Percentiles rank a stretch among this genome's conserved stretches.
phyloP scores from a whole-genome alignment of 805 yeast species.

The Saturnispora mendoncae region DNA sequence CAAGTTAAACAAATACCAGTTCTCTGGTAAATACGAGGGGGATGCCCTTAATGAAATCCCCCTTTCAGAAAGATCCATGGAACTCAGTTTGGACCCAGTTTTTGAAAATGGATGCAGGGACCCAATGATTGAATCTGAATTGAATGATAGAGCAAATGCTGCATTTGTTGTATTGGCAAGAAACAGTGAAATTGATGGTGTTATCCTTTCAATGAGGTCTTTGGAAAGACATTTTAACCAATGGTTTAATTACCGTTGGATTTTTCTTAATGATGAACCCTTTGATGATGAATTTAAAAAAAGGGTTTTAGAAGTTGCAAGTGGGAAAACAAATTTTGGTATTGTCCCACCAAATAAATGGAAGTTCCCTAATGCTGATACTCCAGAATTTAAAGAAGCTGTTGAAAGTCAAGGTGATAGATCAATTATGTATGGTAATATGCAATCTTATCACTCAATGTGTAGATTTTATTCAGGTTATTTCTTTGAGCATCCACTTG shows the following conservation, averaged over 20 bases:
- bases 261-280: slow-evolving; percentile 73
- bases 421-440: slow-evolving; percentile 73
- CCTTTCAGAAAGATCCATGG: slow-evolving; percentile 17
- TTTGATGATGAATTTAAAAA: slow-evolving; percentile 57
- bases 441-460: slow-evolving; percentile 86
- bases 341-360: slow-evolving; percentile 48
- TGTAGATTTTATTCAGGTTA: slow-evolving; percentile 85
- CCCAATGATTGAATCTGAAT: slow-evolving; percentile 14
- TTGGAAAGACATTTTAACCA: slow-evolving; percentile 86
- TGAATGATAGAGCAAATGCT: slow-evolving; percentile 56
- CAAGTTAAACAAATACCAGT: slow-evolving; percentile 3
- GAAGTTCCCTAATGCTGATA: slow-evolving; percentile 51
- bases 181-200: slow-evolving; percentile 73
- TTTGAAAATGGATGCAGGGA: slow-evolving; percentile 30
- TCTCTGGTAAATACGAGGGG: slow-evolving; percentile 1
- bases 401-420: slow-evolving; percentile 75
- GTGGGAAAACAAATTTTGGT: slow-evolving; percentile 67
- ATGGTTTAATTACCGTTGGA: slow-evolving; percentile 91
- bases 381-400: slow-evolving; percentile 39
- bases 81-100: slow-evolving; percentile 23
- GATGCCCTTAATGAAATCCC: slow-evolving; percentile 6
- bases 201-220: slow-evolving; percentile 58
- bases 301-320: slow-evolving; percentile 43
- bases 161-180: slow-evolving; percentile 78
- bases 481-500: slow-evolving; percentile 72